phyloP scores from a whole-genome alignment of 2,329 filamentous ascomycete genomes.

The Moelleriella libera region DNA sequence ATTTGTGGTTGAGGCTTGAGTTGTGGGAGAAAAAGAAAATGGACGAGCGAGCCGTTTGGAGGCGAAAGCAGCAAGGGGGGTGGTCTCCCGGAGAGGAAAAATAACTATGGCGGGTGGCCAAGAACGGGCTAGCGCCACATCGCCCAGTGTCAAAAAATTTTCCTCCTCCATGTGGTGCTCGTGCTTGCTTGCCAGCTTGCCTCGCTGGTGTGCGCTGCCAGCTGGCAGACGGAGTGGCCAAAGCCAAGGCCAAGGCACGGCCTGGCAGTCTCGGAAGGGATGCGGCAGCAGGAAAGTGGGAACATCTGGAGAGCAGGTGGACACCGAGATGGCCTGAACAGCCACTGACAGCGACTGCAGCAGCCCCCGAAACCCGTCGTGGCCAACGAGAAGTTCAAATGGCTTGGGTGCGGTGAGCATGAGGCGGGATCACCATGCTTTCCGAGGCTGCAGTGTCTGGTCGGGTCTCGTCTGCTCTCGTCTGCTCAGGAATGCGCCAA shows the following conservation, averaged over 20 bases:
- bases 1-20: constrained; percentile 14
- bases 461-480: too few relatives aligned
- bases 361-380: not conserved
- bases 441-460: too few relatives aligned
- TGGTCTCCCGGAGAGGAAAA: constrained; percentile 13
- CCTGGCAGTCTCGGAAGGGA: not conserved
- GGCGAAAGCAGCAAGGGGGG: constrained; percentile 15
- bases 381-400: not conserved
- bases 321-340: not conserved
- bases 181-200: not conserved
- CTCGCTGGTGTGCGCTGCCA: not conserved
- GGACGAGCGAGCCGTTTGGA: constrained; percentile 9
- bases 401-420: not conserved
- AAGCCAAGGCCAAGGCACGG: not conserved
- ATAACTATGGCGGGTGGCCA: constrained; percentile 14
- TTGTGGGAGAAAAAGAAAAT: constrained; percentile 19
- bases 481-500: too few relatives aligned
- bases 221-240: not conserved
- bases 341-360: constrained; percentile 1
- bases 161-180: not conserved
- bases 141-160: constrained; percentile 5
- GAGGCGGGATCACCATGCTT: not conserved
- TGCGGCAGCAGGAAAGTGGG: not conserved
- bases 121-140: constrained; percentile 16
- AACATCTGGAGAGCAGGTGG: not conserved